Evolutionary conservation across 2,329 filamentous ascomycete species (phyloP).

Genomic region (Xylariaceae sp.): DNA sequence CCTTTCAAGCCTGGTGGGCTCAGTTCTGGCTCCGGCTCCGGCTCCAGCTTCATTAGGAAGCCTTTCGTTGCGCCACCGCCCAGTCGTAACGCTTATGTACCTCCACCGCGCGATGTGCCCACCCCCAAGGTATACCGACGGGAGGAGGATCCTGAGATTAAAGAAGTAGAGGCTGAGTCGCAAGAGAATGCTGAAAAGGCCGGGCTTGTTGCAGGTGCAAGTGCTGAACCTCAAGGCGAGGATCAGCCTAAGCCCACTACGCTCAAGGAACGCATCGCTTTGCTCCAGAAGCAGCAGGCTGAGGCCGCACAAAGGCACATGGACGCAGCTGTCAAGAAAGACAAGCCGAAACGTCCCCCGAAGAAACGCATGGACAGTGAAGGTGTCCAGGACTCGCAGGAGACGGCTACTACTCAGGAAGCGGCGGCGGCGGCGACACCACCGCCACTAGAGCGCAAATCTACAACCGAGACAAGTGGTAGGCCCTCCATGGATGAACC

Average conservation of each 20-base stretch:
- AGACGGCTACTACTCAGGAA: slow-evolving; percentile 33
- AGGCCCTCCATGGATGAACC: slow-evolving; percentile 54
- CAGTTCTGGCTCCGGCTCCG: slow-evolving; percentile 44
- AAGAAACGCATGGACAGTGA: slow-evolving; percentile 62
- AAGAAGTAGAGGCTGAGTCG: slow-evolving; percentile 63
- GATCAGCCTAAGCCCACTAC: slow-evolving; percentile 89
- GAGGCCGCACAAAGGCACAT: slow-evolving; percentile 84
- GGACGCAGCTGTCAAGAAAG: slow-evolving; percentile 75
- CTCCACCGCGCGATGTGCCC: slow-evolving; percentile 68
- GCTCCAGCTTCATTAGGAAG: slow-evolving; percentile 82
- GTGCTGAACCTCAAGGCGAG: slow-evolving; percentile 56
- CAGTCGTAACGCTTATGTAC: slow-evolving; percentile 86
- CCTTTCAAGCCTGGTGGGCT: slow-evolving; percentile 80
- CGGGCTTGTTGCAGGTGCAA: slow-evolving; percentile 50
- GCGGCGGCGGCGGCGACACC: slow-evolving; percentile 28
- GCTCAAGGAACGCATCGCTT: slow-evolving; percentile 90
- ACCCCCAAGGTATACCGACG: slow-evolving; percentile 76
- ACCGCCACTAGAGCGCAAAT: slow-evolving; percentile 43
- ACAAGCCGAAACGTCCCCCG: slow-evolving; percentile 76
- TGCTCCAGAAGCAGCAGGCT: slow-evolving; percentile 89
- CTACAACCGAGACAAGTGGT: slow-evolving; percentile 46
- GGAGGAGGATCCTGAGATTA: slow-evolving; percentile 79
- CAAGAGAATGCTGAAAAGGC: slow-evolving; percentile 66
- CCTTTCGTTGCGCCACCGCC: slow-evolving; percentile 94
- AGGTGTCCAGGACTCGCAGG: slow-evolving; percentile 24